phyloP scores from a whole-genome alignment of 2,329 filamentous ascomycete species.

The Alternaria sp. region DNA sequence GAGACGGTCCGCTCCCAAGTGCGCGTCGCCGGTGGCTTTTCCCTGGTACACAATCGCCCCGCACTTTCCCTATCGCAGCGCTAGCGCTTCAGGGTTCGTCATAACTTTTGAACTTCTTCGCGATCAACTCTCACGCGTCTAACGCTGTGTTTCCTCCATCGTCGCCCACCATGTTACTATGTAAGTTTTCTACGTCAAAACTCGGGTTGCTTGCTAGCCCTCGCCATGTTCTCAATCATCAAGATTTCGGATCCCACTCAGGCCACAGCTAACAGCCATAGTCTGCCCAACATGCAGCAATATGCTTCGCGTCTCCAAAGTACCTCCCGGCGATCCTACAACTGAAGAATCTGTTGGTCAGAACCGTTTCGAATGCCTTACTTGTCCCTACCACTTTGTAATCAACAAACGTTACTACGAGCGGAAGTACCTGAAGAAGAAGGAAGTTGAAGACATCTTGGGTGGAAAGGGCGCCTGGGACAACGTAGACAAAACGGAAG shows the following conservation, averaged over 20 bases:
- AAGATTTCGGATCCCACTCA: background rate
- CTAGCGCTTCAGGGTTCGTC: constrained; percentile 36
- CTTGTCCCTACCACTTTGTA: constrained; percentile 90
- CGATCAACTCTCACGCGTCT: constrained; percentile 7
- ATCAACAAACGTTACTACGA: constrained; percentile 84
- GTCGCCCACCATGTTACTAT: constrained; percentile 67
- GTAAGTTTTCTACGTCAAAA: constrained; percentile 55
- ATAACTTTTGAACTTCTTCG: constrained; percentile 37
- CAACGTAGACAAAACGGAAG: constrained; percentile 82
- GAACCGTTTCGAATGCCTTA: constrained; percentile 94
- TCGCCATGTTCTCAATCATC: background rate
- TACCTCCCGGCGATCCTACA: constrained; percentile 52
- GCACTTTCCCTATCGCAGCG: constrained; percentile 34
- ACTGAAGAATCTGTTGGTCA: constrained; percentile 52
- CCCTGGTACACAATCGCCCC: constrained; percentile 28
- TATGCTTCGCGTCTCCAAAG: constrained; percentile 75
- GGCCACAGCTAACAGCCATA: constrained; percentile 13
- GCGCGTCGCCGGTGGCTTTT: constrained; percentile 26
- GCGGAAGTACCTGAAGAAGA: constrained; percentile 78
- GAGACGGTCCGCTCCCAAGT: constrained; percentile 28
- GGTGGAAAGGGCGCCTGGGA: constrained; percentile 89
- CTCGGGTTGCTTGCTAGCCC: background rate
- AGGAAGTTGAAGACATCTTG: constrained; percentile 88
- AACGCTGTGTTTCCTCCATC: constrained; percentile 11
- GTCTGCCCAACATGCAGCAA: constrained; percentile 87